A percentile compares a stretch with the other conserved stretches of the same genome.
These are phyloP conservation scores for Malassezia sympodialis DNA, from an alignment of 1,284 basidiomycete species.

Conservation along the genomic window DNA sequence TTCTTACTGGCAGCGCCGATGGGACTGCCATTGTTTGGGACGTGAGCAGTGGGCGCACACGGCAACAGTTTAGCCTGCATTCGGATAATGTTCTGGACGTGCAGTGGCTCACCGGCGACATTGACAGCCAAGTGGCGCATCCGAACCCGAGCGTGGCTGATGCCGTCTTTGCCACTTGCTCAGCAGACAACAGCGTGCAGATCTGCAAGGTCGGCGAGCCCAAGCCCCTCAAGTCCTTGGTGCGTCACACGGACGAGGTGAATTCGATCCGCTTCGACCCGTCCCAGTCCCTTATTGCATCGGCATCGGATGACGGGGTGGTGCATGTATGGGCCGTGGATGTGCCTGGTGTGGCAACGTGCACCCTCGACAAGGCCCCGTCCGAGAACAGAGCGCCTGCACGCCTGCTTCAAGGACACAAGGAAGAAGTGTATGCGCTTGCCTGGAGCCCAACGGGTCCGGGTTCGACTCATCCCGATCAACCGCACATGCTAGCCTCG, in stretches of 20 bases:
- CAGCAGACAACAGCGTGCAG: conserved; percentile 44
- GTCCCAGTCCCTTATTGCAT: conserved; percentile 41
- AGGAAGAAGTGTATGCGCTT: conserved; percentile 41
- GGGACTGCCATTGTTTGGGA: conserved; percentile 48
- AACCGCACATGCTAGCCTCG: conserved; percentile 44
- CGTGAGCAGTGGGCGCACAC: conserved; percentile 41
- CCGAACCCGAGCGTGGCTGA: conserved; percentile 28
- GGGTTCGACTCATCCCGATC: conserved; percentile 26
- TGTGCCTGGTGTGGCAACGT: conserved; percentile 11
- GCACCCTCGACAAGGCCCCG: neutral
- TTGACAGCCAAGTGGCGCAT: neutral
- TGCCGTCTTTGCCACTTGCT: conserved; percentile 42
- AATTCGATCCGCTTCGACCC: conserved; percentile 46
- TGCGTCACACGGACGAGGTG: conserved; percentile 45
- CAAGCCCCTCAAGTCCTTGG: conserved; percentile 38
- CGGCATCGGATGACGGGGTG: conserved; percentile 41
- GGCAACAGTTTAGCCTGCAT: conserved; percentile 42
- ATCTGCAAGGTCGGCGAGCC: conserved; percentile 41
- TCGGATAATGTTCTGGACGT: conserved; percentile 43
- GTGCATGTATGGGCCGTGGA: conserved; percentile 41
- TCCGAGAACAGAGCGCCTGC: conserved; percentile 18
- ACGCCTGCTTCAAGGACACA: conserved; percentile 35
- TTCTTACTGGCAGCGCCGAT: conserved; percentile 43
- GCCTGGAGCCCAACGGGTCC: conserved; percentile 41
- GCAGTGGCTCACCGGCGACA: conserved; percentile 35